Base-by-base conservation (phyloP, 2,329 filamentous ascomycete genomes). In the Penicillium brevicompactum region DNA sequence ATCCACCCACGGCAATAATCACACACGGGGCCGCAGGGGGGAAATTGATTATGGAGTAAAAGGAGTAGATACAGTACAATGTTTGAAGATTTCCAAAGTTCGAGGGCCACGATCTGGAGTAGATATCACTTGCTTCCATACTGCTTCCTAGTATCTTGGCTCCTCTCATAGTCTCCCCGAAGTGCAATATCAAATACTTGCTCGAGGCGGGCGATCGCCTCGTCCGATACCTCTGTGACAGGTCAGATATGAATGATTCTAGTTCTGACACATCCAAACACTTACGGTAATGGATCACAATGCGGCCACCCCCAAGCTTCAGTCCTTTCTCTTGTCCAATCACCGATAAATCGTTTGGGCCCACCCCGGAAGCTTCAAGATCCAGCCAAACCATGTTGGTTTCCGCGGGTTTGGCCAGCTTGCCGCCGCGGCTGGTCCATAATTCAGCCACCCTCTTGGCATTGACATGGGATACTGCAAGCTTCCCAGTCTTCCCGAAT, bases 371-470 rank as follows among this genome's bases (percentile, higher is more conserved):
- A 1, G 81, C 81, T 30, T 85, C 82, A 14, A 94, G 76, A 70
- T 95, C 87, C 55, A 95, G 68, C 91, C 90, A 96, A 32, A 91
- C 85, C 90, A 96, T 95, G 75, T 96, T 96, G n/a, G 91, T 95
- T 68, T 96, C 87, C 1, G 89, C 87, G 0, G 89, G 87, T 56
- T 87, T 80, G 18, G 80, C 74, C 53, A 91, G 74, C 73, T 83
- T 84, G 1, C 91, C 91, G 4, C 91, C 91, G 49, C 87, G 78
- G 14, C 75, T 76, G 5, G 78, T 82, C 91, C 91, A 96, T 60
- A 89, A 72, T 31, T 79, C 75, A 24, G 82, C 85, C 22, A 92
- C 78, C 63, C 77, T 77, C 70, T 82, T 82, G 2, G 90, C 89
- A 30, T 82, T 82, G 45, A 76, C 74, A 71, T 93, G 89, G 8